Evolutionary conservation across 345 rosid genomes (phyloP).

Genomic region (Eucalyptus guilfoylei): DNA sequence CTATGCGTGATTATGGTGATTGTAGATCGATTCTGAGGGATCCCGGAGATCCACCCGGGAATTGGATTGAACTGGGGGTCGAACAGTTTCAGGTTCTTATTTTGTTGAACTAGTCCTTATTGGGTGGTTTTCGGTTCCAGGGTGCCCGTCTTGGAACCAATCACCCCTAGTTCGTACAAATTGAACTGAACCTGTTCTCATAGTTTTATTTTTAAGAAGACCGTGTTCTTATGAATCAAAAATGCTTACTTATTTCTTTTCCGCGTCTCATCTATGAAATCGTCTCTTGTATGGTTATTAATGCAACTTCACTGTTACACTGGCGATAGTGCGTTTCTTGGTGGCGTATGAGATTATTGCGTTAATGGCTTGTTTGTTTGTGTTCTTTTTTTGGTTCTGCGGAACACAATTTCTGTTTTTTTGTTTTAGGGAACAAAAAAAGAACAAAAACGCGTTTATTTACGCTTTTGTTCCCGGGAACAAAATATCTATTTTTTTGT

Average conservation of each 20-base stretch:
- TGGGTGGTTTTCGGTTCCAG: rapidly evolving
- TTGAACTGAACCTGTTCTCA: rapidly evolving
- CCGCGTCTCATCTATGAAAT: neutral
- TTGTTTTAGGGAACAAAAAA: too few species aligned
- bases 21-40: rapidly evolving
- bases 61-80: rapidly evolving
- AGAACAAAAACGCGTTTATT: too few species aligned
- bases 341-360: neutral
- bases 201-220: neutral
- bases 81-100: rapidly evolving
- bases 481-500: too few species aligned
- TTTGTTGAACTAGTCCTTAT: rapidly evolving
- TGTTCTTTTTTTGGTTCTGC: too few species aligned
- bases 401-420: too few species aligned
- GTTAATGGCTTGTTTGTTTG: too few species aligned
- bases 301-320: neutral
- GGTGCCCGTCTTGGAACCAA: rapidly evolving
- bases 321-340: neutral
- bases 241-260: neutral
- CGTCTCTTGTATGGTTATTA: neutral
- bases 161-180: too few species aligned
- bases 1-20: too few species aligned
- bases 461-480: too few species aligned
- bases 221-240: neutral
- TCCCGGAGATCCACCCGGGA: rapidly evolving